Percentiles rank a stretch among this genome's conserved stretches.
These are phyloP conservation scores for Rubroboletus pulcherrimus DNA, from an alignment of 768 basidiomycete genomes.

Conservation along the genomic window DNA sequence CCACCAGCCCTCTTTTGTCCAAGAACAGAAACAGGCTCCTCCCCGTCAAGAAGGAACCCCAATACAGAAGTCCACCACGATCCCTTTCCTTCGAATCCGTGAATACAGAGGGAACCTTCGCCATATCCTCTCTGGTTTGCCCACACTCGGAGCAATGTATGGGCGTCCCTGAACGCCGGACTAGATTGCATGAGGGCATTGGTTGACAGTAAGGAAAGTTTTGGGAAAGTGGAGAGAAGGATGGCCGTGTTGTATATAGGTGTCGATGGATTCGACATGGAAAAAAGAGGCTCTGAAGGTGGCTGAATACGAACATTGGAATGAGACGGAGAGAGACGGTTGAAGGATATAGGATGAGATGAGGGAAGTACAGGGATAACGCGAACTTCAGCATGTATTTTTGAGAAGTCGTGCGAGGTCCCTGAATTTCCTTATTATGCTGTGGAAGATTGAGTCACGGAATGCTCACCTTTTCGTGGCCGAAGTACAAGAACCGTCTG, in stretches of 20 bases:
- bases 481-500: conserved; percentile 61
- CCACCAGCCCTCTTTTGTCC: conserved; percentile 28
- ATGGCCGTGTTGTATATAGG: conserved; percentile 80
- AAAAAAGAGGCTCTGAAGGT: conserved; percentile 5
- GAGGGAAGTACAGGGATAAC: conserved; percentile 67
- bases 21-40: conserved; percentile 40
- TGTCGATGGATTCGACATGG: conserved; percentile 44
- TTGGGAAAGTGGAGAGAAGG: conserved; percentile 41
- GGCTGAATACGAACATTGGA: conserved; percentile 55
- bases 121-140: conserved; percentile 81
- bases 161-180: conserved; percentile 67
- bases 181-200: conserved; percentile 48
- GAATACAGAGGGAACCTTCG: conserved; percentile 53
- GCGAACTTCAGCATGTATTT: conserved; percentile 66
- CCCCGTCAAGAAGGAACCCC: conserved; percentile 61
- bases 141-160: conserved; percentile 85
- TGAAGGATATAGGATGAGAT: conserved; percentile 59
- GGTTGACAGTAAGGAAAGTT: conserved; percentile 38
- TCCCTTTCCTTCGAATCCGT: conserved; percentile 68
- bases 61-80: conserved; percentile 67
- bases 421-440: conserved; percentile 34
- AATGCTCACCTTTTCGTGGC: conserved; percentile 47
- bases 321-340: conserved; percentile 69
- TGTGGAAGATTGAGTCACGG: conserved; percentile 22
- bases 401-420: conserved; percentile 58